These are phyloP conservation scores for Rhodotorula babjevae DNA, from an alignment of 768 basidiomycete species.

Conservation along the genomic window DNA sequence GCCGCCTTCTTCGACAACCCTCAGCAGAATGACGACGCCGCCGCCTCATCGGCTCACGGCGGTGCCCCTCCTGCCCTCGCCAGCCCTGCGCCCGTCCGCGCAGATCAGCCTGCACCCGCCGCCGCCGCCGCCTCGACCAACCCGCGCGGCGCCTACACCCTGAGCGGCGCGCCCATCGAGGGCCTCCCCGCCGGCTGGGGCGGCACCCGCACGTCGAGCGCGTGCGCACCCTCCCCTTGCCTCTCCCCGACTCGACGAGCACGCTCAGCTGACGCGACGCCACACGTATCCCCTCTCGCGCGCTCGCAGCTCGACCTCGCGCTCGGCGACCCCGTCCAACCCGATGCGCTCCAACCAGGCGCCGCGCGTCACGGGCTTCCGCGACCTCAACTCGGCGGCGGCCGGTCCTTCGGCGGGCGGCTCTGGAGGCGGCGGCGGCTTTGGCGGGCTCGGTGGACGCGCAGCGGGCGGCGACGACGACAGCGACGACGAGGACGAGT, in stretches of 20 bases:
- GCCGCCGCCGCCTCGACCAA: not conserved
- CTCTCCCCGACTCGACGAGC: too few species aligned
- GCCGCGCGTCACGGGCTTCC: constrained; percentile 29
- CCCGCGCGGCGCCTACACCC: constrained; percentile 16
- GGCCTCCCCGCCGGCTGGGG: constrained; percentile 25
- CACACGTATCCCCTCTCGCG: too few species aligned
- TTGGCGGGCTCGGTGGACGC: constrained; percentile 7
- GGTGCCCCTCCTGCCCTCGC: not conserved
- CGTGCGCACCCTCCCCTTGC: not conserved
- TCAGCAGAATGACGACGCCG: constrained; percentile 18
- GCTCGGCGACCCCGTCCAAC: constrained; percentile 14
- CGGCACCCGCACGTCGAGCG: not conserved
- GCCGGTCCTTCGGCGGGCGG: not conserved
- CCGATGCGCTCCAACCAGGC: constrained; percentile 22
- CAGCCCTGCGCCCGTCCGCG: not conserved
- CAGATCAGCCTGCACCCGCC: not conserved
- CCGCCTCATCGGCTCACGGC: not conserved
- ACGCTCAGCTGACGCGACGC: not conserved
- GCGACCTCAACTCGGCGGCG: constrained; percentile 23
- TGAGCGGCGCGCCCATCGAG: constrained; percentile 22
- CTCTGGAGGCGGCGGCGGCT: not conserved
- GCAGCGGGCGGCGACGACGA: constrained; percentile 54
- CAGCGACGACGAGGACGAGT: constrained; percentile 53
- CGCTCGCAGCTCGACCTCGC: not conserved
- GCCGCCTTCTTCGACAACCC: constrained; percentile 33